A percentile compares a stretch with the other conserved stretches of the same genome.
Conservation (phyloP, 306 rosid genomes). For the Pyrus pyrifolia region DNA sequence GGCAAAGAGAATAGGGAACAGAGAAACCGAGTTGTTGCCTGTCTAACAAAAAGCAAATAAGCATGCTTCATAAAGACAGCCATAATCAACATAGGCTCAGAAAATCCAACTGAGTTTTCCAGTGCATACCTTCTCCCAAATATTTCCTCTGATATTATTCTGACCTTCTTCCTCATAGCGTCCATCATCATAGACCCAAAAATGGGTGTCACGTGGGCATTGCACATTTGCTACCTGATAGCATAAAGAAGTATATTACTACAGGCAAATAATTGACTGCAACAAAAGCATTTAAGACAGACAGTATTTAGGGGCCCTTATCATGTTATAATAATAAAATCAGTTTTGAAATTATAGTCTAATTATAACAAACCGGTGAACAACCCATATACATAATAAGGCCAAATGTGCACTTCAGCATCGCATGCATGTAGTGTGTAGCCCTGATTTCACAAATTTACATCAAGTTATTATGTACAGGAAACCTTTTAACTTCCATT, state of each 20-base stretch:
- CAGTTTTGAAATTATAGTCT: neutral
- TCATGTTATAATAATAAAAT: neutral
- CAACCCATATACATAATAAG: neutral
- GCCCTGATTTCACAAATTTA: neutral
- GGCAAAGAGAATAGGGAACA: slow-evolving; percentile 77
- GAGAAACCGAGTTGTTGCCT: slow-evolving; percentile 84
- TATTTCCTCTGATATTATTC: slow-evolving; percentile 94
- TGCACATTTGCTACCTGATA: slow-evolving; percentile 92
- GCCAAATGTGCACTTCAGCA: neutral
- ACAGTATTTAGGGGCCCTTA: neutral
- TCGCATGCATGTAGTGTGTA: neutral
- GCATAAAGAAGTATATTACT: slow-evolving; percentile 25
- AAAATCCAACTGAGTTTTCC: slow-evolving; percentile 11
- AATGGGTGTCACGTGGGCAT: slow-evolving; percentile 99
- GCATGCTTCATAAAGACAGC: slow-evolving; percentile 15
- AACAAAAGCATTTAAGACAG: neutral
- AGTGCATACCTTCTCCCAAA: slow-evolving; percentile 89
- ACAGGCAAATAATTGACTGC: slow-evolving; percentile 4
- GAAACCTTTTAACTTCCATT: neutral
- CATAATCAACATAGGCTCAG: neutral
- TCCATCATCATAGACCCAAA: slow-evolving; percentile 99
- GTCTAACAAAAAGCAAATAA: slow-evolving; percentile 35
- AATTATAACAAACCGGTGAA: neutral
- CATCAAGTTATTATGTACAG: neutral
- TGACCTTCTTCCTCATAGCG: slow-evolving; percentile 99